Percentiles rank a stretch among this genome's conserved stretches.
Evolutionary conservation across 106 monocot genomes (phyloP).

Genomic region (Hemerocallis citrina): DNA sequence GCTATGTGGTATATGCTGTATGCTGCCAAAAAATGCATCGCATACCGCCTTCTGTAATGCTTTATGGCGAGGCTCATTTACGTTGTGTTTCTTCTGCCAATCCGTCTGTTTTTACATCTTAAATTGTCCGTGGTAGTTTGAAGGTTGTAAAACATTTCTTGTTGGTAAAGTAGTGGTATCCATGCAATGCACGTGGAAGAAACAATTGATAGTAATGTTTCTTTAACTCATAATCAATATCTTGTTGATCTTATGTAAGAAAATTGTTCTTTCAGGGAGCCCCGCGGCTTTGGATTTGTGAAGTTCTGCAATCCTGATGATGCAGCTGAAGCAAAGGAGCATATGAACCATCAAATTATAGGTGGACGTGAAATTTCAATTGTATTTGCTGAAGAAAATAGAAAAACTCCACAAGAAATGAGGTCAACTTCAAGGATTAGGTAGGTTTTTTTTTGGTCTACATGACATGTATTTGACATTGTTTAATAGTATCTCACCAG

Average conservation of each 20-base stretch:
- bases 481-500: not conserved
- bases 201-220: not conserved
- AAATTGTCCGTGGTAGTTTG: not conserved
- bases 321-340: conserved; percentile 72
- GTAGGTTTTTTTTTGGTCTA: conserved; percentile 15
- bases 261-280: conserved; percentile 42
- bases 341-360: conserved; percentile 77
- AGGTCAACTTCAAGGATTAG: conserved; percentile 38
- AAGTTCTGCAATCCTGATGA: conserved; percentile 84
- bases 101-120: too few species aligned
- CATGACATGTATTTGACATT: not conserved
- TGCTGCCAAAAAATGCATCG: too few species aligned
- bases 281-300: conserved; percentile 92
- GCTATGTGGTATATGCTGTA: too few species aligned
- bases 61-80: too few species aligned
- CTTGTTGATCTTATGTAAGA: not conserved
- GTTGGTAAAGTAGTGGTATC: not conserved
- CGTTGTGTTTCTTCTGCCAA: not conserved
- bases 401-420: conserved; percentile 95
- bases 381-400: conserved; percentile 86
- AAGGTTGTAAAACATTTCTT: not conserved
- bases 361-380: conserved; percentile 91
- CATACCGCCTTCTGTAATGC: too few species aligned
- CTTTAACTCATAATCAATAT: not conserved
- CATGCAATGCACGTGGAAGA: not conserved